phyloP scores from a whole-genome alignment of 148 eudicot genomes.

The Cornus suecica region DNA sequence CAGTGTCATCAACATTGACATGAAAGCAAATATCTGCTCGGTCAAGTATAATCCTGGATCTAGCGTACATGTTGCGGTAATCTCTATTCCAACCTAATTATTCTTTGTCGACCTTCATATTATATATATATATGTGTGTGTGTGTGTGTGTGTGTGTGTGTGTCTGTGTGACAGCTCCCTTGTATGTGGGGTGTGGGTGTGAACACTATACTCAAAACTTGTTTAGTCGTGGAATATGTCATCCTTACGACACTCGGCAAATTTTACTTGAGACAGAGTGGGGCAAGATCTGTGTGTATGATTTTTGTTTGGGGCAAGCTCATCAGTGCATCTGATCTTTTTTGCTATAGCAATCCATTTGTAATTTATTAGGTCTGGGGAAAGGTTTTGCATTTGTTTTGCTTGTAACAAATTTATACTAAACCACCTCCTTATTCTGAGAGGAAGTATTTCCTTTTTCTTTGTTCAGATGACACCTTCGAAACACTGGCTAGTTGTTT shows the following conservation, averaged over 20 bases:
- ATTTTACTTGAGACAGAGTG: too few species aligned
- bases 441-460: background rate
- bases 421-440: background rate
- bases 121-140: too few species aligned
- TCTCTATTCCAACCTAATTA: background rate
- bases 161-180: too few species aligned
- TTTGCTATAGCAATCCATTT: background rate
- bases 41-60: constrained; percentile 82
- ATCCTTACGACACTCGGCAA: too few species aligned
- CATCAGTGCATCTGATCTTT: background rate
- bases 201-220: background rate
- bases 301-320: too few species aligned
- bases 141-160: too few species aligned
- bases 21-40: constrained; percentile 79
- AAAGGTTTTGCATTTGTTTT: background rate
- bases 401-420: too few species aligned
- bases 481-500: background rate
- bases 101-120: background rate
- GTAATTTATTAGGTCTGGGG: background rate
- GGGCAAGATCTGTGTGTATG: background rate
- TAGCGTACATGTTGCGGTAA: constrained; percentile 64
- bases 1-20: constrained; percentile 70
- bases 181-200: background rate
- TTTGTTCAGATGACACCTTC: background rate
- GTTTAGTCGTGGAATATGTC: background rate